Evolutionary conservation across 2,329 filamentous ascomycete species (phyloP).

Genomic region (Colletotrichum lindemuthianum): DNA sequence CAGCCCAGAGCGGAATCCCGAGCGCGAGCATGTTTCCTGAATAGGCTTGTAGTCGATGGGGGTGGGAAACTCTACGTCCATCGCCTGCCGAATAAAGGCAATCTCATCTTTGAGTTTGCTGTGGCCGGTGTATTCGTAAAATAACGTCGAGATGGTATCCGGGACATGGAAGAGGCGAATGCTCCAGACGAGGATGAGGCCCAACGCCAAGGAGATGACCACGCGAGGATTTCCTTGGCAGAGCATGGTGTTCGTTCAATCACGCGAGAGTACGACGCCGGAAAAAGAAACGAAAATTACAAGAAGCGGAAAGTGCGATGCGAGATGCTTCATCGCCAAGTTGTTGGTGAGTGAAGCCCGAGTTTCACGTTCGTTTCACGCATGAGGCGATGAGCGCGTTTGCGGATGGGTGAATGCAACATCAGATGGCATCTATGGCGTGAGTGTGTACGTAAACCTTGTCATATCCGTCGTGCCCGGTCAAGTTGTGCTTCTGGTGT

Average conservation of each 20-base stretch:
- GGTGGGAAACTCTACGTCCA: conserved; percentile 46
- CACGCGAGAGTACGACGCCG: neutral
- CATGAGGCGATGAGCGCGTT: too few relatives aligned
- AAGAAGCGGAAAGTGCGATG: too few relatives aligned
- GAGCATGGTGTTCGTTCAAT: conserved; percentile 25
- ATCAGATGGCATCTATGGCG: too few relatives aligned
- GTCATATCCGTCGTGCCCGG: too few relatives aligned
- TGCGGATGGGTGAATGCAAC: too few relatives aligned
- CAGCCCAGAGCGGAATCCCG: conserved; percentile 46
- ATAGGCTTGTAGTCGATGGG: conserved; percentile 49
- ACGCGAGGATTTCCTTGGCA: conserved; percentile 26
- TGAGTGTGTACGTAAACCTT: too few relatives aligned
- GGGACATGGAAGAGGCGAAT: conserved; percentile 20
- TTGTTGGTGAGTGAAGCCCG: too few relatives aligned
- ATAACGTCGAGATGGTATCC: conserved; percentile 14
- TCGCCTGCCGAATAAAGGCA: conserved; percentile 40
- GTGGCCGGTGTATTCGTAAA: neutral
- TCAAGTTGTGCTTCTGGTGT: too few relatives aligned
- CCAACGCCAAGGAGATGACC: conserved; percentile 12
- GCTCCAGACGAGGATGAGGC: conserved; percentile 29
- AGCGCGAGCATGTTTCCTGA: conserved; percentile 44
- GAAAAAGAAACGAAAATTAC: neutral
- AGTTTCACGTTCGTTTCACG: too few relatives aligned
- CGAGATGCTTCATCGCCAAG: too few relatives aligned
- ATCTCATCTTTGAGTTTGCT: conserved; percentile 21